These are phyloP conservation scores for Tolypocladium pustulatum DNA, from an alignment of 2,329 filamentous ascomycete genomes.

Conservation along the genomic window DNA sequence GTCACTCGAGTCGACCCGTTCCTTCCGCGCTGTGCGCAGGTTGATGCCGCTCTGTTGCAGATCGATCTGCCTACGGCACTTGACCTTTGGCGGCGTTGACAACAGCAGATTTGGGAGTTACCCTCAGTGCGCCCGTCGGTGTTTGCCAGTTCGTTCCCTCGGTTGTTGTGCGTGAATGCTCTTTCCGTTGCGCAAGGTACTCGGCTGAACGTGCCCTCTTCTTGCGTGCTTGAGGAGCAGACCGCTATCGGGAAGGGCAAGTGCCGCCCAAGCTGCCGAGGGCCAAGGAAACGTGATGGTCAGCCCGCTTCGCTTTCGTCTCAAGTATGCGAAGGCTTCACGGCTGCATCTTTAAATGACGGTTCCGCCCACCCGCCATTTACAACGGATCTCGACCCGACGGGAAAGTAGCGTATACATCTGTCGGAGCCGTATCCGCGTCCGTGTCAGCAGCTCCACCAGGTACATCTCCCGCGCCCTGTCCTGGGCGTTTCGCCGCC, in stretches of 20 bases:
- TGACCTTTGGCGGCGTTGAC: too few relatives aligned
- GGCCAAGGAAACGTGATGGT: neutral
- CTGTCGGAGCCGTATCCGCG: neutral
- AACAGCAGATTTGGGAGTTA: neutral
- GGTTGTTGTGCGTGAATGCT: neutral
- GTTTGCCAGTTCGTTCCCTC: neutral
- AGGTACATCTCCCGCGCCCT: neutral
- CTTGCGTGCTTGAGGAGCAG: too few relatives aligned
- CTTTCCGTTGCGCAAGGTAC: neutral
- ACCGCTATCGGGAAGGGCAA: neutral
- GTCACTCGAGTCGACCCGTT: neutral
- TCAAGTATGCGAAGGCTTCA: neutral
- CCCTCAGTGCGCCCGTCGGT: neutral
- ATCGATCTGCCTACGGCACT: too few relatives aligned
- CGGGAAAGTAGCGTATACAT: neutral
- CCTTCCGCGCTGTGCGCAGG: too few relatives aligned
- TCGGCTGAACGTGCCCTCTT: neutral
- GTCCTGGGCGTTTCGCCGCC: neutral
- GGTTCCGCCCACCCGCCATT: too few relatives aligned
- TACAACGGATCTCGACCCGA: neutral
- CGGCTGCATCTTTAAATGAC: neutral
- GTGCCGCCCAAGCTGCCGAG: neutral
- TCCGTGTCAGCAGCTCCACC: constrained; percentile 2
- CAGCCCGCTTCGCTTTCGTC: neutral
- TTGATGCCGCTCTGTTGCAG: neutral